Percentiles rank a stretch among this genome's conserved stretches.
Evolutionary conservation across 2,329 filamentous ascomycete species (phyloP).

Genomic region (Talaromyces verruculosus): DNA sequence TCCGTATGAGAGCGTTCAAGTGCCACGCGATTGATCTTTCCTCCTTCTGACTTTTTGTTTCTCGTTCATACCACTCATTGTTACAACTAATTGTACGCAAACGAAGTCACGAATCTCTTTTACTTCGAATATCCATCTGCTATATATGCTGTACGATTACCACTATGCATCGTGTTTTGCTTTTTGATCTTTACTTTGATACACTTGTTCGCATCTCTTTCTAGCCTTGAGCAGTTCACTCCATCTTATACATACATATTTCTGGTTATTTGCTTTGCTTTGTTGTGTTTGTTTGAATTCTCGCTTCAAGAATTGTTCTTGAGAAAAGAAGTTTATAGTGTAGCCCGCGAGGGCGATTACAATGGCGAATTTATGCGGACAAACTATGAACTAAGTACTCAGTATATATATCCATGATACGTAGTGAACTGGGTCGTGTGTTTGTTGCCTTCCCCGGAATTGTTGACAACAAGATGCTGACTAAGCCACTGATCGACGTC

Average conservation of each 20-base stretch:
- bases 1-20: conserved; percentile 35
- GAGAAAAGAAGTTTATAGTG: conserved; percentile 16
- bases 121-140: conserved; percentile 12
- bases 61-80: not conserved
- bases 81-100: conserved; percentile 6
- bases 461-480: not conserved
- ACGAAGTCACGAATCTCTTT: conserved; percentile 22
- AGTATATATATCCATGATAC: not conserved
- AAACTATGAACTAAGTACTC: not conserved
- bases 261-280: not conserved
- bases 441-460: not conserved
- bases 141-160: conserved; percentile 16
- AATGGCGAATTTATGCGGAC: not conserved
- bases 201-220: conserved; percentile 11
- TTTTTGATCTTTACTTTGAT: conserved; percentile 7
- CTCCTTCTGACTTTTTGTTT: not conserved
- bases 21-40: conserved; percentile 21
- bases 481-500: not conserved
- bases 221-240: not conserved
- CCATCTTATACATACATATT: not conserved
- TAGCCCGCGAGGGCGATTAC: conserved; percentile 22
- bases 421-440: not conserved
- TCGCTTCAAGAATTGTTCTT: not conserved
- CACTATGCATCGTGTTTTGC: conserved; percentile 5
- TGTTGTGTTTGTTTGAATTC: conserved; percentile 1